Percentiles rank a stretch among this genome's conserved stretches.
phyloP scores from a whole-genome alignment of 352 stramenopile species.

The Labyrinthula sp. region DNA sequence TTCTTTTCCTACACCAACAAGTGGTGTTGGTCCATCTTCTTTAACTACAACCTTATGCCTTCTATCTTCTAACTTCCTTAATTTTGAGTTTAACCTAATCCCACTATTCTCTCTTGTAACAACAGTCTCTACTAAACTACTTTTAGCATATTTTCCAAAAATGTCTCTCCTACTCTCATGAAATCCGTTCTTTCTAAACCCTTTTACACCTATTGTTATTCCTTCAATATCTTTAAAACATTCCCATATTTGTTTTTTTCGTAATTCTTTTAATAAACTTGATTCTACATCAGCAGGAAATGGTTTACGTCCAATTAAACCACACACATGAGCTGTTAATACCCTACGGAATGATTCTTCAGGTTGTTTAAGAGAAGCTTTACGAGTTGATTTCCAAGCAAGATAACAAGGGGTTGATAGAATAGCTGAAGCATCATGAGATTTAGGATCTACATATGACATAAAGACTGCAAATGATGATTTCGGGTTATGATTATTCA shows the following conservation, averaged over 20 bases:
- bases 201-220: constrained; percentile 17
- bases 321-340: constrained; percentile 8
- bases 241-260: constrained; percentile 16
- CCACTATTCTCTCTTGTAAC: too few species aligned
- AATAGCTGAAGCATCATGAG: constrained; percentile 8
- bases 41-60: too few species aligned
- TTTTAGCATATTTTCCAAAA: too few species aligned
- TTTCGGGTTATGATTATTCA: too few species aligned
- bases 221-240: constrained; percentile 21
- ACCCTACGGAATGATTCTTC: constrained; percentile 26
- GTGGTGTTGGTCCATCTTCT: too few species aligned
- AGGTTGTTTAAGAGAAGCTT: constrained; percentile 5
- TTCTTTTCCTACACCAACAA: too few species aligned
- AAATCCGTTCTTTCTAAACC: constrained; percentile 19
- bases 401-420: constrained; percentile 22
- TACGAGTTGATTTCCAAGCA: constrained; percentile 8
- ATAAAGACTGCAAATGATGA: too few species aligned
- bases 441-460: too few species aligned
- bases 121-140: too few species aligned
- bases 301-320: constrained; percentile 6
- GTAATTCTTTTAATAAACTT: constrained; percentile 16
- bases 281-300: constrained; percentile 17
- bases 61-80: too few species aligned
- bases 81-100: too few species aligned
- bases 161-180: too few species aligned